These are phyloP conservation scores for Primulina eburnea DNA, from an alignment of 257 asterid genomes.

Conservation along the genomic window DNA sequence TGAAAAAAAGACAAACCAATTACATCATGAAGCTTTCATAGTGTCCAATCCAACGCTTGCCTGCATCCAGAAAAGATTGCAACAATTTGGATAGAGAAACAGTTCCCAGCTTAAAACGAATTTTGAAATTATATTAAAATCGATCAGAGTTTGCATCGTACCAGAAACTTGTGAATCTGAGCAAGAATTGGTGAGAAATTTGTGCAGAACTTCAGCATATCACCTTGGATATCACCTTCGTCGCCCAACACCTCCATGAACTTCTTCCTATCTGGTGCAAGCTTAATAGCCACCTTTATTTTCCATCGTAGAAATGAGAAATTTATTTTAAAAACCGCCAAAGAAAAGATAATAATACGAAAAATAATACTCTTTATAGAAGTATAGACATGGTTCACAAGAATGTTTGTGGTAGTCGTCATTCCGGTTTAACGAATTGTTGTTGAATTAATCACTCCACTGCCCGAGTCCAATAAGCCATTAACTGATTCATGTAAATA, in stretches of 20 bases:
- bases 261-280: slow-evolving; percentile 76
- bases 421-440: too few species aligned
- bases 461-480: background rate
- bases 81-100: background rate
- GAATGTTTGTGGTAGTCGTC: too few species aligned
- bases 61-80: slow-evolving; percentile 20
- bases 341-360: too few species aligned
- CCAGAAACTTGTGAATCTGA: slow-evolving; percentile 68
- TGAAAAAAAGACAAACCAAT: background rate
- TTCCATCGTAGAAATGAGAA: background rate
- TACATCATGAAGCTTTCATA: background rate
- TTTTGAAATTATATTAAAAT: background rate
- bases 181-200: slow-evolving; percentile 52
- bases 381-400: background rate
- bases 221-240: slow-evolving; percentile 38
- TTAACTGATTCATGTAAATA: background rate
- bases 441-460: background rate
- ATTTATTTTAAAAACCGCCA: background rate
- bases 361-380: background rate
- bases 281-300: slow-evolving; percentile 60
- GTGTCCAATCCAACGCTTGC: slow-evolving; percentile 7
- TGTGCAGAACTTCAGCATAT: slow-evolving; percentile 53
- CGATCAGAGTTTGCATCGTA: slow-evolving; percentile 21
- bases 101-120: background rate
- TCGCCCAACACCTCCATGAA: slow-evolving; percentile 66